Evolutionary conservation across 371 early-diverging fungal species (phyloP).

Genomic region (Thermomucor indicae-seudaticae): DNA sequence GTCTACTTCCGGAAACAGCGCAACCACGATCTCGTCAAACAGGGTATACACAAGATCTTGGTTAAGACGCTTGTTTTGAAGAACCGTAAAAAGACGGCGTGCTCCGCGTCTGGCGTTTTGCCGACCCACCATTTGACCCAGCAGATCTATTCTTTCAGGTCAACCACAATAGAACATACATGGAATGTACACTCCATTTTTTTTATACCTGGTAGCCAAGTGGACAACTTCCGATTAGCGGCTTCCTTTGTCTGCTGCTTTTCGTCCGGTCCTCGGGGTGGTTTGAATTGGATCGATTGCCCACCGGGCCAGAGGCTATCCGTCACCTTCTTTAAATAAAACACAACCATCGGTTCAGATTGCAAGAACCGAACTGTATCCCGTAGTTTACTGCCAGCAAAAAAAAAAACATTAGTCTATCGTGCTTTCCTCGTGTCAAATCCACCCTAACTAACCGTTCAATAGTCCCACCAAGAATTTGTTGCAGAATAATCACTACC

Average conservation of each 20-base stretch:
- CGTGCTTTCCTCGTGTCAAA: neutral
- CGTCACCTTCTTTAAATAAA: slow-evolving; percentile 28
- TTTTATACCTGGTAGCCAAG: slow-evolving; percentile 55
- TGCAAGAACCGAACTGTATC: slow-evolving; percentile 35
- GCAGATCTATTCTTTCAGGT: no score
- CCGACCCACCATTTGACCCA: slow-evolving; percentile 81
- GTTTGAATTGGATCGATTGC: slow-evolving; percentile 21
- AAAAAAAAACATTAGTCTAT: no score
- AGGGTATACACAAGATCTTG: slow-evolving; percentile 68
- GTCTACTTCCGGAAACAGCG: slow-evolving; percentile 66
- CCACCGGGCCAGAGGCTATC: slow-evolving; percentile 57
- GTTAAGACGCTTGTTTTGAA: slow-evolving; percentile 78
- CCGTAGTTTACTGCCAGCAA: slow-evolving; percentile 32
- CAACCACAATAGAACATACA: slow-evolving; percentile 10
- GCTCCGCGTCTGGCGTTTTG: slow-evolving; percentile 83
- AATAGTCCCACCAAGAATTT: slow-evolving; percentile 81
- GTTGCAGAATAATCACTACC: slow-evolving; percentile 77
- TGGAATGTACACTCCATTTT: neutral
- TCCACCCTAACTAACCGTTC: slow-evolving; percentile 51
- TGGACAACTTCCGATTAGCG: slow-evolving; percentile 62
- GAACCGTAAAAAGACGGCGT: slow-evolving; percentile 58
- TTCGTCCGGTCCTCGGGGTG: slow-evolving; percentile 48
- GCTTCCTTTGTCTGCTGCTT: slow-evolving; percentile 53
- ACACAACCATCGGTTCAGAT: slow-evolving; percentile 42
- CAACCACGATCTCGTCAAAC: slow-evolving; percentile 69